Base-by-base conservation (phyloP, 768 basidiomycete genomes). In the Leccinum sublutescens region DNA sequence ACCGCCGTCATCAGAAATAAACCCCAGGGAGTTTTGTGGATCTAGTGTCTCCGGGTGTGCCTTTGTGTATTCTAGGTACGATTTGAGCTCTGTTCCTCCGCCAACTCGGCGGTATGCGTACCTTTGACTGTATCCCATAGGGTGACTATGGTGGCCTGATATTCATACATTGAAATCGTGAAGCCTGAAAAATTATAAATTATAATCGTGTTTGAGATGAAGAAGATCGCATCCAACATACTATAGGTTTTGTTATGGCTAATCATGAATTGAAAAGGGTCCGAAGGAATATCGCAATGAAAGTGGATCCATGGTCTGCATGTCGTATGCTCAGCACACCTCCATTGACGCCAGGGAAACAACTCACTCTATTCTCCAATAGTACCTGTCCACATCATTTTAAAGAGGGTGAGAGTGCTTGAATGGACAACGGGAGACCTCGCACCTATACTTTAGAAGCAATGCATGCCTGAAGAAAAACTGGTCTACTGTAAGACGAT, bases 1-100 rank as follows among this genome's bases (percentile, higher is more conserved):
- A 5, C 87, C 87, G 2, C 76, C 77, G 64, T 95, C 82, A 40
- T 89, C 81, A 15, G 86, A 88, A 52, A 90, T 60, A 75, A 86
- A 90, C 2, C 66, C 63, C 71, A 89, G 77, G 0, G 85, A 76
- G 62, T 87, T 89, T 47, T 81, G 74, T 49, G 76, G 72, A 21
- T 81, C 63, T 40, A 88, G 54, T 59, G 81, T 76, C 51, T 87
- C 71, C 0, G 87, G 85, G 67, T 86, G 68, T 43, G 58, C 6
- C 25, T 23, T 58, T 12, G 52, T 21, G 17, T 48, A 71, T 34
- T 75, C 69, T 58, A 78, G 75, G 34, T 7, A 33, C 27, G 38
- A 31, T 9, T 50, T 52, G 0, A 48, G 33, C 2, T 12, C 14
- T 38, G 17, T 17, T 78, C 80, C 80, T 56, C 71, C 63, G 5